Evolutionary conservation across 305 asterid genomes (phyloP), one percentile per base, ranked within the genome.

Genomic region (Fraxinus baroniana): DNA sequence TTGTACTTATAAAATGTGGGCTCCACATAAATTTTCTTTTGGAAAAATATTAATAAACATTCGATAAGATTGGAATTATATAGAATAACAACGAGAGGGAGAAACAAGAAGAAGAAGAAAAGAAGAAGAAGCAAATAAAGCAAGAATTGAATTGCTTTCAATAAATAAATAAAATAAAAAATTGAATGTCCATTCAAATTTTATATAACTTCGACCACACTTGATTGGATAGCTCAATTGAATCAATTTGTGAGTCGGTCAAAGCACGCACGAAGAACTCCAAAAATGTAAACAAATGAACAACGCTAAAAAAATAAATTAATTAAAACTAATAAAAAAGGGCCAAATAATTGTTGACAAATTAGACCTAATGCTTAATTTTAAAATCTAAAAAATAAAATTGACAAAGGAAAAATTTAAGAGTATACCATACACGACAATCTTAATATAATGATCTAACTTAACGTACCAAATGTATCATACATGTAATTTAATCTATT

Each of bases 1-100:
- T 4, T 33, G 37, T 33, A 20, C n/a, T 7, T 13, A 62, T 22
- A 36, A 20, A 60, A 60, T 5, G 35, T 81, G 83, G 83, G 85
- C 66, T 84, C 84, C 82, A 78, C 10, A 68, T 3, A 52, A 32
- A 4, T 26, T 72, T 4, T 3, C 13, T 17, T 28, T 81, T 6
- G 10, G 10, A 39, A 39, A 39, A 7, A 37, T 39, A 2, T 39
- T 39, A 8, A 8, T 8, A 5, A 17, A 26, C 35, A 22, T 68
- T 3, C 57, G 30, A 28, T 78, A n/a, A 49, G 71, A 57, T 7
- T 22, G 62, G 80, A 49, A 72, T 80, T 13, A 46, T 24, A 6
- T 32, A 32, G 10, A 36, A 39, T 39, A 39, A 39, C 1, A 44
- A 12, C 17, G 0, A 44, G 55, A 10, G 5, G 3, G n/a, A 13